These are phyloP conservation scores for Eimeria maxima DNA, from an alignment of 169 alveolate genomes.

Conservation along the genomic window DNA sequence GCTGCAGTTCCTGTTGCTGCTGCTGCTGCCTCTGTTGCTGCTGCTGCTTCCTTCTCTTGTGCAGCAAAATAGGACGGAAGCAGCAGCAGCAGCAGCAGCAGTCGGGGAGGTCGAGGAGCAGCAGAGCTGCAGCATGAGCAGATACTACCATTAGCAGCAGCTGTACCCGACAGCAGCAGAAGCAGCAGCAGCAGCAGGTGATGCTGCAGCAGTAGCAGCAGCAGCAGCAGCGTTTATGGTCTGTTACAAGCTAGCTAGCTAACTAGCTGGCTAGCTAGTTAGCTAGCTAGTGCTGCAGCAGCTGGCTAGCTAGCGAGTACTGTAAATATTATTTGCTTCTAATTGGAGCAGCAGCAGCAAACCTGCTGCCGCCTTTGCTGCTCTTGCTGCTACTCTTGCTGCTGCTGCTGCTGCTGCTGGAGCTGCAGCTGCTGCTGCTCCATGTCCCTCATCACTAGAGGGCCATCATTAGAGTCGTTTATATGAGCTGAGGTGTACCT, in stretches of 20 bases:
- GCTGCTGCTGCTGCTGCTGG: not conserved
- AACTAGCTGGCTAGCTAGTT: too few species aligned
- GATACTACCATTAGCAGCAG: too few species aligned
- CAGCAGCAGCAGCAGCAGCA: not conserved
- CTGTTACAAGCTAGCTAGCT: too few species aligned
- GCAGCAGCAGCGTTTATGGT: not conserved
- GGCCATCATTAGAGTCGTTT: too few species aligned
- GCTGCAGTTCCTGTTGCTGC: not conserved
- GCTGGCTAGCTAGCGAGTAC: too few species aligned
- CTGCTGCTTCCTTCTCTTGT: not conserved
- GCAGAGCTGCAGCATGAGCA: not conserved
- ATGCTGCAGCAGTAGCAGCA: not conserved
- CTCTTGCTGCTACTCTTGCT: not conserved
- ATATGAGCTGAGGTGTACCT: too few species aligned
- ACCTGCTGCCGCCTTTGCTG: not conserved
- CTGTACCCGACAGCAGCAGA: not conserved
- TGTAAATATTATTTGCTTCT: too few species aligned
- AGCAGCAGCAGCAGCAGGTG: not conserved
- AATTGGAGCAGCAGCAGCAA: not conserved
- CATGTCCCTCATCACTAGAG: not conserved
- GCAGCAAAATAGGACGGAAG: not conserved
- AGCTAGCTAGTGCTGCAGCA: too few species aligned
- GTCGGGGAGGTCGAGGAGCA: not conserved
- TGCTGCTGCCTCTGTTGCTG: not conserved
- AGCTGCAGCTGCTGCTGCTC: not conserved